phyloP scores from a whole-genome alignment of 441 rosid species.

The Pelargonium citronellum region DNA sequence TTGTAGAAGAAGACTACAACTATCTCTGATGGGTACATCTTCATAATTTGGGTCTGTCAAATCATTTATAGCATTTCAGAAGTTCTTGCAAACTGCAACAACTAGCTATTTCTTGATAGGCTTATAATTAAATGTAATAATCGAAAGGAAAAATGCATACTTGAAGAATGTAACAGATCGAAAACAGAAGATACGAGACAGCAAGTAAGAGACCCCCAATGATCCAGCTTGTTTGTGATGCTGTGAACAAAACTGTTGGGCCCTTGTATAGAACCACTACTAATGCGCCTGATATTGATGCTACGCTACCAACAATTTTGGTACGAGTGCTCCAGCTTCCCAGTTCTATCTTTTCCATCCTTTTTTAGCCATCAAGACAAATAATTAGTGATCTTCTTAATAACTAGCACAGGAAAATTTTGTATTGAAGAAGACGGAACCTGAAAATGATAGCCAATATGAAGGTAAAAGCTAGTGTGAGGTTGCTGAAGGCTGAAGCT shows the following conservation, averaged over 20 bases:
- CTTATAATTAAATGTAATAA: not conserved
- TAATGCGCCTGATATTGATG: constrained; percentile 45
- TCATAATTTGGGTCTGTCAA: constrained; percentile 51
- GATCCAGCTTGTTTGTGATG: constrained; percentile 35
- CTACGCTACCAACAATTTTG: constrained; percentile 23
- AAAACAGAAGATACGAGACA: constrained; percentile 47
- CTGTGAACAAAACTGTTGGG: constrained; percentile 17
- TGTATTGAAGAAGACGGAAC: not conserved
- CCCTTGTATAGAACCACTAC: constrained; percentile 28
- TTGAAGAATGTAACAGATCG: constrained; percentile 73
- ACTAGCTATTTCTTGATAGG: not conserved
- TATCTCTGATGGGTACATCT: constrained; percentile 3
- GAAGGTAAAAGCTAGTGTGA: constrained; percentile 23
- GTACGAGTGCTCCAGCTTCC: constrained; percentile 46
- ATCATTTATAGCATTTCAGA: not conserved
- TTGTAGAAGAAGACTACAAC: not conserved
- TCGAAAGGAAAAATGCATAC: constrained; percentile 22
- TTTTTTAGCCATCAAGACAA: constrained; percentile 6
- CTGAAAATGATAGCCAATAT: constrained; percentile 21
- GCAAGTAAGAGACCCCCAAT: constrained; percentile 53
- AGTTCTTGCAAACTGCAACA: too few species aligned
- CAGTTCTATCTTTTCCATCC: constrained; percentile 56
- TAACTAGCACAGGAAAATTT: too few species aligned
- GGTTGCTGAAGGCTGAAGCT: constrained; percentile 27
- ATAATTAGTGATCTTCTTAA: not conserved